Evolutionary conservation across 345 rosid genomes (phyloP), one percentile per base, ranked within the genome.

Genomic region (Brassica cretica): DNA sequence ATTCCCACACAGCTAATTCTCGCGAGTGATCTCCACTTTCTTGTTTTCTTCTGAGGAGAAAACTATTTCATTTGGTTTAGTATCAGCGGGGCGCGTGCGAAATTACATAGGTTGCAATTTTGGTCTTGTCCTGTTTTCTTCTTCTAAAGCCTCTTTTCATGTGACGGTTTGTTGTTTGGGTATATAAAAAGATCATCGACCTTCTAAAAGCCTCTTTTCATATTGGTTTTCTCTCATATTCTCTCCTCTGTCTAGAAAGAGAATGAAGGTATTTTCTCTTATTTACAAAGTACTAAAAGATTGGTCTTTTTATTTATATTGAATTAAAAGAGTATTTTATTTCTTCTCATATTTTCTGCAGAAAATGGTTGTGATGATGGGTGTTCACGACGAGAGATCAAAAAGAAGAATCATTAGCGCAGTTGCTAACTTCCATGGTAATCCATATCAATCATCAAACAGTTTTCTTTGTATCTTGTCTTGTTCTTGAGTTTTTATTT

Each of bases 351-450:
- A 24, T n/a, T 66, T 76, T 58, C 25, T 68, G 72, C 87, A 93
- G 97, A 93, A 89, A 84, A 74, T 89, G 64, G 91, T 89, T 0
- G 55, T 90, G 86, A 88, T 81, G 78, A 56, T 90, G 73, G 76
- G 83, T 64, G 70, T 88, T 29, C 83, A 83, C 19, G 90, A 84
- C 59, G 87, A 88, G 49, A 85, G 63, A 80, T 84, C 68, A 1
- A 91, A 84, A 76, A 81, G 82, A 25, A 89, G 78, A 76, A 88
- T 89, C 67, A 73, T 93, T 79, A 80, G 78, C 51, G 63, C 86
- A 4, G 94, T 89, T 64, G 83, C 91, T 24, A 18, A 70, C 39
- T 76, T 85, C 35, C 11, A 79, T 75, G 96, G 97, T 93, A 30
- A 68, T 29, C 14, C 6, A 30, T 15, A 55, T 39, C 7, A 39